A percentile compares a stretch with the other conserved stretches of the same genome.
These are phyloP conservation scores for Aspergillus brasiliensis DNA, from an alignment of 2,329 filamentous ascomycete genomes.

Conservation along the genomic window DNA sequence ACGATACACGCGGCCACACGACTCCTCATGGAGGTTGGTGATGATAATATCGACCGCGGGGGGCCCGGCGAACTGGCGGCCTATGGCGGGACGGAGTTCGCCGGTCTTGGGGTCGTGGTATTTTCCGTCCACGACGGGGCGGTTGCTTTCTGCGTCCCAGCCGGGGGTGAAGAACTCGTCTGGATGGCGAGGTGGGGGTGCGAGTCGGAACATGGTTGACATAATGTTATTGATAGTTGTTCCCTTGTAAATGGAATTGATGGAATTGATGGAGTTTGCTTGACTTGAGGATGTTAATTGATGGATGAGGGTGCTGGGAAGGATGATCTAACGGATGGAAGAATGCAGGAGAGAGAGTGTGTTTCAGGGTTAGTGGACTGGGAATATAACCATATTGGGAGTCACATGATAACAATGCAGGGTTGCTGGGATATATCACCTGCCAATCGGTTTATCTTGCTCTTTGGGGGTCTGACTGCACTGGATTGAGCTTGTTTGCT, in stretches of 20 bases:
- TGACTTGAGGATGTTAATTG: neutral
- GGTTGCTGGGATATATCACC: neutral
- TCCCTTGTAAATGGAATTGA: neutral
- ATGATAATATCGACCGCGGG: neutral
- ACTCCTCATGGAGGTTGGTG: neutral
- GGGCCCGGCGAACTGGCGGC: neutral
- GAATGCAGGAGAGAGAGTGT: too few relatives aligned
- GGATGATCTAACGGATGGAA: neutral
- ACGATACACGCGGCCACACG: neutral
- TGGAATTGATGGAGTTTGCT: neutral
- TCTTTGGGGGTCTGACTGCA: too few relatives aligned
- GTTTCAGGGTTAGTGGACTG: neutral
- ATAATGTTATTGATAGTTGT: neutral
- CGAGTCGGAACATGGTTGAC: neutral
- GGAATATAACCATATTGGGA: neutral
- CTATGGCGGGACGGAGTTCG: neutral
- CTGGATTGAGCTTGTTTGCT: too few relatives aligned
- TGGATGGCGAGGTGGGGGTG: neutral
- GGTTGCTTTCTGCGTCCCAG: neutral
- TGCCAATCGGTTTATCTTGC: too few relatives aligned
- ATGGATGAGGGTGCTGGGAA: neutral
- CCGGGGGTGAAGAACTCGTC: neutral
- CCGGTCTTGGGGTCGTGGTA: neutral
- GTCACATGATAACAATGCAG: neutral
- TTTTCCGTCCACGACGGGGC: neutral